A percentile compares a stretch with the other conserved stretches of the same genome.
Conservation (phyloP, 768 basidiomycete genomes). For the Hortiboletus flavorubellus region DNA sequence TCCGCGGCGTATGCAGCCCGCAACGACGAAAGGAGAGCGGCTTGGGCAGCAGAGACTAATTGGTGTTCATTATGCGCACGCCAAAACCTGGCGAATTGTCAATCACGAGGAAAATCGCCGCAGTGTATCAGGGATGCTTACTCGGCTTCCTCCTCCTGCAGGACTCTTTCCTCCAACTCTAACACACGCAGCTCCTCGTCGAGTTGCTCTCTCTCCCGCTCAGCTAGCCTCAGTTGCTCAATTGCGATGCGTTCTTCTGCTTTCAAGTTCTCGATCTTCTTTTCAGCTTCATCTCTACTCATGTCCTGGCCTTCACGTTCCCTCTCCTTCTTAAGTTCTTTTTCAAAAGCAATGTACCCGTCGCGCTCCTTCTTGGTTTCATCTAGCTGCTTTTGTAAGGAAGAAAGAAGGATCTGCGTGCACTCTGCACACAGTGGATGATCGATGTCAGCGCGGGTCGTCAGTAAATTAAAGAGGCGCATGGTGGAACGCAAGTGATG, state of each 20-base stretch:
- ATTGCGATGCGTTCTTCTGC: constrained; percentile 65
- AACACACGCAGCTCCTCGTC: constrained; percentile 67
- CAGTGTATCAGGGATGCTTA: constrained; percentile 37
- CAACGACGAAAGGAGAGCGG: constrained; percentile 65
- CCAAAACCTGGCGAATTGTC: constrained; percentile 65
- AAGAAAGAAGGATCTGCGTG: constrained; percentile 73
- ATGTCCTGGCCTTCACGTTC: constrained; percentile 65
- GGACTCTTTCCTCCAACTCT: constrained; percentile 70
- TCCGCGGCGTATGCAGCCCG: constrained; percentile 78
- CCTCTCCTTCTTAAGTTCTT: constrained; percentile 77
- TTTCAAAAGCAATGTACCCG: constrained; percentile 91
- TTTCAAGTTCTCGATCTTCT: constrained; percentile 70
- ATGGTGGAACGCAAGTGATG: constrained; percentile 74
- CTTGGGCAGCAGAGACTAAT: constrained; percentile 60
- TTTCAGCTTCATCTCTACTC: constrained; percentile 62
- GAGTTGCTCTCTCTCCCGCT: constrained; percentile 72
- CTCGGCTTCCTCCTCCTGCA: constrained; percentile 85
- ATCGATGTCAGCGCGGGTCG: constrained; percentile 75
- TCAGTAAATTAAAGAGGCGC: constrained; percentile 72
- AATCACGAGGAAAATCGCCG: not conserved
- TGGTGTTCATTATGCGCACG: constrained; percentile 71
- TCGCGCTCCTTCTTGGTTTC: constrained; percentile 91
- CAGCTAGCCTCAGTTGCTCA: constrained; percentile 71
- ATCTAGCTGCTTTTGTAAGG: constrained; percentile 77
- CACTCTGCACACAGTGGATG: constrained; percentile 97